phyloP scores from a whole-genome alignment of 2,329 filamentous ascomycete species.

The Exutisphaerella laricina region DNA sequence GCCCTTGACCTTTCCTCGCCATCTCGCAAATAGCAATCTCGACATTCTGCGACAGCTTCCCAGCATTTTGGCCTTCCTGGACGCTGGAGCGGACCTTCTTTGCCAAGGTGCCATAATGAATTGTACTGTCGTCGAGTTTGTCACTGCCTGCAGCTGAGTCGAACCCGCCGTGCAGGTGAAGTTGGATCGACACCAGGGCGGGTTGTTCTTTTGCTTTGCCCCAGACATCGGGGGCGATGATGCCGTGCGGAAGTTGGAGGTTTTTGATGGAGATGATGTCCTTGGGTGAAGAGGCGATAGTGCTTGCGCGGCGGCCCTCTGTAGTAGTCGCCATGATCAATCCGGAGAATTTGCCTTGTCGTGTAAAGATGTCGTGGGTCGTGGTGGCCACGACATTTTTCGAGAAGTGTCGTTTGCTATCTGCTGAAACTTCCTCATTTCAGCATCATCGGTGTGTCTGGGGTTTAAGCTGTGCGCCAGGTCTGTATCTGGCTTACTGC shows the following conservation, averaged over 20 bases:
- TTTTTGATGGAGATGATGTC: conserved; percentile 54
- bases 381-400: too few relatives aligned
- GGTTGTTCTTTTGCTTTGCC: conserved; percentile 60
- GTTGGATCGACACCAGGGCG: conserved; percentile 53
- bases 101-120: conserved; percentile 68
- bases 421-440: too few relatives aligned
- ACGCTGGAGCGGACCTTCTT: conserved; percentile 49
- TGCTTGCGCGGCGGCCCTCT: too few relatives aligned
- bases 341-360: too few relatives aligned
- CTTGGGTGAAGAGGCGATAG: too few relatives aligned
- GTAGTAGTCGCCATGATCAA: too few relatives aligned
- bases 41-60: conserved; percentile 20
- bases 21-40: conserved; percentile 20
- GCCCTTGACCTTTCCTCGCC: conserved; percentile 25
- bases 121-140: conserved; percentile 60
- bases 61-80: conserved; percentile 14
- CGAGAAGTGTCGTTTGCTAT: too few relatives aligned
- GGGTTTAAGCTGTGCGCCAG: too few relatives aligned
- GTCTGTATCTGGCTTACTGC: too few relatives aligned
- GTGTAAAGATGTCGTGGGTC: too few relatives aligned
- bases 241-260: conserved; percentile 51
- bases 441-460: too few relatives aligned
- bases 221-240: conserved; percentile 63
- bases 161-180: conserved; percentile 54
- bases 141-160: conserved; percentile 54